Evolutionary conservation across 1,139 yeast species (phyloP), one percentile per base, ranked within the genome.

Genomic region (Sugiyamaella paludigena): DNA sequence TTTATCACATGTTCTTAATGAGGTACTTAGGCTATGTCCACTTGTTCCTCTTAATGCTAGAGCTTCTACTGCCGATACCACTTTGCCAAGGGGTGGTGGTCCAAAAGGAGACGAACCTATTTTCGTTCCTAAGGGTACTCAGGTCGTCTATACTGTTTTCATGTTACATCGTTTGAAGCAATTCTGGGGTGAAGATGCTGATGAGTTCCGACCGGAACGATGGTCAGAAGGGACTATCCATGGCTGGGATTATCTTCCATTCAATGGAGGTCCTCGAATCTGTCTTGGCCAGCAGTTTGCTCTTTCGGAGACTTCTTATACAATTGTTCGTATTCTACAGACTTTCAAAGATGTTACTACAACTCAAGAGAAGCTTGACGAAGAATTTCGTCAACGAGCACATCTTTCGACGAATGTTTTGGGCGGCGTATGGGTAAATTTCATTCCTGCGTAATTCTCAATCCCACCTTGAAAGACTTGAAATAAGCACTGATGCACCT

Each of bases 241-340:
- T 50, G 56, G 57, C 33, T 79, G 82, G 81, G 77, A 75, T 11
- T 78, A 67, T 60, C 61, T 78, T 26, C 82, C 82, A 4, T 78
- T 78, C 67, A 79, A 79, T 56, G 84, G 83, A 40, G 84, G 84
- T 6, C 83, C 84, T 29, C 67, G 84, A 49, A 78, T 79, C 49
- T 79, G 84, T 58, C 66, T 79, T 45, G 84, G 83, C 12, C 83
- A 79, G 63, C 83, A 78, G 60, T 77, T 76, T 64, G 83, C 82
- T 1, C 70, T 79, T 51, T 77, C 81, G 13, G 84, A 79, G 61
- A 78, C 80, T 5, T 68, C 77, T 3, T 78, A 76, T 53, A 72
- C 73, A 8, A 57, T 74, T 35, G 70, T 69, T 11, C 66, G 82
- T 48, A 59, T 79, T 42, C 61, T 65, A 28, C 79, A 75, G 59